Evolutionary conservation across 1,284 basidiomycete genomes (phyloP), one percentile per base, ranked within the genome.

Genomic region (Ganoderma meredithae): DNA sequence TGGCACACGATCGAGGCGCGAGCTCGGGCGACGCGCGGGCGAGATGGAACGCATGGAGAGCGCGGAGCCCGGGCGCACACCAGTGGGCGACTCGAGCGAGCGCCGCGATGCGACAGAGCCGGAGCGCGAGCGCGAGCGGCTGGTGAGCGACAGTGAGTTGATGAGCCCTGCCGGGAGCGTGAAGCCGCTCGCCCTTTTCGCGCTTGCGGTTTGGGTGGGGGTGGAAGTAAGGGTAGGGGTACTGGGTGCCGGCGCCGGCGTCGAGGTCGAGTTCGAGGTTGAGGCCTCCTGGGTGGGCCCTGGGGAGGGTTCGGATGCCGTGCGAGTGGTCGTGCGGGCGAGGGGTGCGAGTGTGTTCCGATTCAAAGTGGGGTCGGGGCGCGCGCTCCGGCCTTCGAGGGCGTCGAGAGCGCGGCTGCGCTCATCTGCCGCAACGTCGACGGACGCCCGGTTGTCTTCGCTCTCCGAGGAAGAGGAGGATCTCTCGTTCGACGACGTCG

Each of bases 371-470:
- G 47, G 25, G 47, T 49, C n/a, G 22, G 47, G 10, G 47, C 47
- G 47, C 22, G 47, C 47, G 22, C 22, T 60, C 55, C 62, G 66
- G 7, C 71, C 69, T 53, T 72, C 71, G 43, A 72, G 67, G 22
- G 67, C 63, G n/a, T 65, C 68, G n/a, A 72, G 66, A 15, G 71
- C 66, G 39, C 64, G 67, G 39, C 56, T 55, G n/a, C 67, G 71
- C 49, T 63, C 69, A 25, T 68, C 66, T 15, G 62, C 41, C 31
- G 62, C 43, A 39, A 63, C 63, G 19, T 67, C 67, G 33, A 68
- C 62, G 17, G 39, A 56, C n/a, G 56, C 66, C 12, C 60, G 31
- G 27, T 53, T 36, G 13, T n/a, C 19, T 4, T 36, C 47, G 40
- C 33, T 41, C n/a, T 62, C 64, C 41, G 58, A 47, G 1, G 43